A percentile compares a stretch with the other conserved stretches of the same genome.
Evolutionary conservation across 192 early-diverging fungal species (phyloP).

Genomic region (Coemansia sp.): DNA sequence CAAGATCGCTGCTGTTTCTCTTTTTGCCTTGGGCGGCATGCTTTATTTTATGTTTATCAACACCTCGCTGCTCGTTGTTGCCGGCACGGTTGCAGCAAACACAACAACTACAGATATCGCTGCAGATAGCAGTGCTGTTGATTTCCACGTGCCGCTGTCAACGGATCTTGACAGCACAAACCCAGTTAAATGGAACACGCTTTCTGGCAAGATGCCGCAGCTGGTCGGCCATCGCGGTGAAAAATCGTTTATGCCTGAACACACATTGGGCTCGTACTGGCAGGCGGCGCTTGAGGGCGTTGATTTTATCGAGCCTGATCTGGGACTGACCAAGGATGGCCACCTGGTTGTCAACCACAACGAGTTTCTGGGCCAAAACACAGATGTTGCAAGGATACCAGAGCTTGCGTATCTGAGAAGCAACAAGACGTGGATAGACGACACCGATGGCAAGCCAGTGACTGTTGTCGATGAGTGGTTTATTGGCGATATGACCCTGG

Average conservation of each 20-base stretch:
- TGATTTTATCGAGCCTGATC: conserved; percentile 53
- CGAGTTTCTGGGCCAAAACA: conserved; percentile 48
- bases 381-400: conserved; percentile 29
- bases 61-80: neutral
- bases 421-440: conserved; percentile 40
- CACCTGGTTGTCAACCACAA: conserved; percentile 55
- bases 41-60: neutral
- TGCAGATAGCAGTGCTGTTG: neutral
- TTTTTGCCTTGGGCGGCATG: neutral
- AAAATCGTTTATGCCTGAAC: conserved; percentile 56
- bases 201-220: conserved; percentile 24
- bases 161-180: neutral
- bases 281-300: conserved; percentile 51
- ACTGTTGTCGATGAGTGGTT: conserved; percentile 47
- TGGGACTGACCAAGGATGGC: conserved; percentile 48
- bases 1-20: neutral
- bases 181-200: conserved; percentile 29
- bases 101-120: neutral
- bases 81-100: neutral
- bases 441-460: neutral
- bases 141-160: neutral
- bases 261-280: conserved; percentile 49
- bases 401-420: conserved; percentile 25
- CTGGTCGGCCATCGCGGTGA: conserved; percentile 54
- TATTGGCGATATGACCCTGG: conserved; percentile 47